Conservation (phyloP, 148 eudicot species). For the Diospyros lotus region DNA sequence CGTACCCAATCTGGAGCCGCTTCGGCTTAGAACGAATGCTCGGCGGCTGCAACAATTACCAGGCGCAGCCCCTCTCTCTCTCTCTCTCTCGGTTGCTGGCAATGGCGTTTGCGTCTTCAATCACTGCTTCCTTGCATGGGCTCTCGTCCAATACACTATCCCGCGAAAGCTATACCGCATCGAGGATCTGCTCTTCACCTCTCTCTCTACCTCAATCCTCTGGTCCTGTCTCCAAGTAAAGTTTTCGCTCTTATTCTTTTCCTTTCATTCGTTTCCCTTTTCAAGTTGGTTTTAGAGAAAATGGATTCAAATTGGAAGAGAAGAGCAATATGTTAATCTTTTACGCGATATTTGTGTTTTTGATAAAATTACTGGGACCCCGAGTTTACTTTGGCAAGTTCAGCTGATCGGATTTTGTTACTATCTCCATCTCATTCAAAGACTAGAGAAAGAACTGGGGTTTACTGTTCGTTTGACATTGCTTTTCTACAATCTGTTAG, state of each 20-base stretch:
- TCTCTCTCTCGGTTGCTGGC: background rate
- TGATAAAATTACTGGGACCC: background rate
- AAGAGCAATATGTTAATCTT: background rate
- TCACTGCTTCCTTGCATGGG: conserved; percentile 2
- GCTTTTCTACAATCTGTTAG: background rate
- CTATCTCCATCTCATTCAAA: background rate
- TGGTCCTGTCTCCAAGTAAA: conserved; percentile 12
- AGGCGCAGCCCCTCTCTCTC: too few species aligned
- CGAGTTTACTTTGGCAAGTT: background rate
- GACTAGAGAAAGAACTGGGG: background rate
- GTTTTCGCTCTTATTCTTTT: background rate
- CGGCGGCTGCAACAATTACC: too few species aligned
- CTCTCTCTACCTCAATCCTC: conserved; percentile 13
- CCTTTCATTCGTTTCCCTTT: background rate
- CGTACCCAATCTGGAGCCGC: too few species aligned
- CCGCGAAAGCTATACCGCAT: background rate
- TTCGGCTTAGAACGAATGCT: too few species aligned
- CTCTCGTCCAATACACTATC: background rate
- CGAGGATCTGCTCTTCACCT: background rate
- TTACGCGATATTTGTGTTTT: background rate
- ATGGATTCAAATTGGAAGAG: background rate
- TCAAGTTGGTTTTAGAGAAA: background rate
- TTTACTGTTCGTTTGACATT: background rate
- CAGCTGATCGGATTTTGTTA: background rate
- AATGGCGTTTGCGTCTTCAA: conserved; percentile 23